Conservation (phyloP, 2,329 filamentous ascomycete genomes). For the Xylaria polymorpha region DNA sequence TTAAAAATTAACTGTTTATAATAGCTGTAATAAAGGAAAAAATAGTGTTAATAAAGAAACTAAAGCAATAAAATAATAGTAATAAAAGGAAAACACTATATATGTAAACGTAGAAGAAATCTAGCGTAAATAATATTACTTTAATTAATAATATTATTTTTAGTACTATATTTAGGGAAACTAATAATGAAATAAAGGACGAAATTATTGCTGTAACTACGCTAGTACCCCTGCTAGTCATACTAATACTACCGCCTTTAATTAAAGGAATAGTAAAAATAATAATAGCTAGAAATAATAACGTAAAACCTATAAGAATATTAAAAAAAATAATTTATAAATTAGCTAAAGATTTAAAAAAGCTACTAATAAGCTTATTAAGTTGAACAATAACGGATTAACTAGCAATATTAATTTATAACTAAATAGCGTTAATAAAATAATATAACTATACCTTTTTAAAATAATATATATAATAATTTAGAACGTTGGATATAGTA, state of each 20-base stretch:
- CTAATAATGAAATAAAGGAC: conserved; percentile 11
- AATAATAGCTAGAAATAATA: not conserved
- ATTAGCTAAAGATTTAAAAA: not conserved
- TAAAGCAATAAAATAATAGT: conserved; percentile 12
- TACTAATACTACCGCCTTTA: not conserved
- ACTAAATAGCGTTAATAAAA: conserved; percentile 9
- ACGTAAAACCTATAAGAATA: not conserved
- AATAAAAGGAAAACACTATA: conserved; percentile 8
- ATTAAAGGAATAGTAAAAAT: not conserved
- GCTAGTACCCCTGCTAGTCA: not conserved
- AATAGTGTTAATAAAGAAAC: not conserved
- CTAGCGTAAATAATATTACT: conserved; percentile 6
- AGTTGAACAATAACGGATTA: not conserved
- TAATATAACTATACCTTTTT: not conserved
- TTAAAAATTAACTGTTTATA: not conserved
- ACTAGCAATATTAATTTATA: conserved; percentile 1
- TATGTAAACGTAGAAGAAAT: not conserved
- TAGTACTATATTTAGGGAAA: not conserved
- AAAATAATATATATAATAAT: not conserved
- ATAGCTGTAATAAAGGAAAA: conserved; percentile 2
- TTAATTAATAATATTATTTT: not conserved
- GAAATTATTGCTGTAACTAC: not conserved
- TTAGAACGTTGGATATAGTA: conserved; percentile 14
- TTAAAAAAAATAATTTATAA: not conserved
- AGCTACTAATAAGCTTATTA: not conserved